A percentile compares a stretch with the other conserved stretches of the same genome.
Evolutionary conservation across 352 stramenopile species (phyloP).

Genomic region (Hyaloperonospora brassicae): DNA sequence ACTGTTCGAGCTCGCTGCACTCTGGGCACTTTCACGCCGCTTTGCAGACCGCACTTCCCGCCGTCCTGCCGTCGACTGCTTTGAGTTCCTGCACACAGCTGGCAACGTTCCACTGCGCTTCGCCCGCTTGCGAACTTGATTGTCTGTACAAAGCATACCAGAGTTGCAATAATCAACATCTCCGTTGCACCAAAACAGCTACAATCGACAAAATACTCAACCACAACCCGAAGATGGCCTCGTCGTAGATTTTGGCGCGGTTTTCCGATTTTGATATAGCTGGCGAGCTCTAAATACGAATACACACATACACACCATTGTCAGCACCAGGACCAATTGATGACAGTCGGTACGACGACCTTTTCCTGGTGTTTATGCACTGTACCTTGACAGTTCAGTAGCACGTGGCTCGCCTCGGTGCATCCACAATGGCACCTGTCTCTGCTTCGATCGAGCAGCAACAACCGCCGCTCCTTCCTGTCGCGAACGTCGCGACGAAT

Average conservation of each 20-base stretch:
- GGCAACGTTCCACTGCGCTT: conserved; percentile 14
- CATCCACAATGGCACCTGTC: conserved; percentile 13
- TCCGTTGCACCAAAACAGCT: not conserved
- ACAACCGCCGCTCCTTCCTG: not conserved
- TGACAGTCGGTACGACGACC: not conserved
- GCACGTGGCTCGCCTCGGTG: conserved; percentile 11
- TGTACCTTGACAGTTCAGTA: conserved; percentile 13
- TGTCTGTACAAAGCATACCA: conserved; percentile 11
- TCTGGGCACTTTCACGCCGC: conserved; percentile 26
- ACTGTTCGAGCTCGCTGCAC: conserved; percentile 23
- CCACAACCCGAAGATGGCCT: conserved; percentile 12
- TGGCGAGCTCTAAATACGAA: conserved; percentile 13
- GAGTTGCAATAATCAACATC: conserved; percentile 1
- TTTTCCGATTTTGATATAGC: conserved; percentile 12
- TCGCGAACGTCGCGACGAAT: not conserved
- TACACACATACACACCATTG: too few relatives aligned
- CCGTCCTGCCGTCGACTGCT: conserved; percentile 14
- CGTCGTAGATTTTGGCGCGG: conserved; percentile 1
- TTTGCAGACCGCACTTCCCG: conserved; percentile 10
- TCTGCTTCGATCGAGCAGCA: conserved; percentile 4
- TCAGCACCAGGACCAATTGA: not conserved
- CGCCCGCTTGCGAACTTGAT: conserved; percentile 10
- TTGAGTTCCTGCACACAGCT: conserved; percentile 5
- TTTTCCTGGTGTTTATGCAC: not conserved
- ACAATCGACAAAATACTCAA: not conserved